Evolutionary conservation across 148 eudicot species (phyloP).

Genomic region (Nepenthes mirabilis): DNA sequence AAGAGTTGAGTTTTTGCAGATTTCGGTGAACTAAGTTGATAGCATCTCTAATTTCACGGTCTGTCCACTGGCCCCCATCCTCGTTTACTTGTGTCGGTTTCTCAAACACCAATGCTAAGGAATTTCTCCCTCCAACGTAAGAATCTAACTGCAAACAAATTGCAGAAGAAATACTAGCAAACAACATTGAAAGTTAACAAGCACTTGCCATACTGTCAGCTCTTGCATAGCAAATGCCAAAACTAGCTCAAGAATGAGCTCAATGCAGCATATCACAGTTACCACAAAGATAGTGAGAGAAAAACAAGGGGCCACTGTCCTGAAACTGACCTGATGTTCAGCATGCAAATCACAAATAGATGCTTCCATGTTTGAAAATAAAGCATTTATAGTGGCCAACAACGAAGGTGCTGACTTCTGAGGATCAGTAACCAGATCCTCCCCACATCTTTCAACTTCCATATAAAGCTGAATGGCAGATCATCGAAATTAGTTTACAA

Average conservation of each 20-base stretch:
- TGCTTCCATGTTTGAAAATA: slow-evolving; percentile 66
- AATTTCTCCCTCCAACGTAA: slow-evolving; percentile 39
- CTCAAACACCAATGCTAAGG: slow-evolving; percentile 38
- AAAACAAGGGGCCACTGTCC: too few relatives aligned
- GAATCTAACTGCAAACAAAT: slow-evolving; percentile 40
- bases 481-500: not conserved
- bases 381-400: slow-evolving; percentile 38
- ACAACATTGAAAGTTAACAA: not conserved
- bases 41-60: slow-evolving; percentile 62
- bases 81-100: slow-evolving; percentile 52
- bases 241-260: not conserved
- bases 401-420: slow-evolving; percentile 53
- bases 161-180: slow-evolving; percentile 1
- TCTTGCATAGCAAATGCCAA: not conserved
- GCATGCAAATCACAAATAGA: slow-evolving; percentile 60
- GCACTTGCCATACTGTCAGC: not conserved
- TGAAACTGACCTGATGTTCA: slow-evolving; percentile 38
- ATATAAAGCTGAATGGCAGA: slow-evolving; percentile 48
- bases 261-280: too few relatives aligned
- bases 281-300: too few relatives aligned
- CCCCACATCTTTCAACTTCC: slow-evolving; percentile 66
- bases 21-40: slow-evolving; percentile 53
- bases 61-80: slow-evolving; percentile 72
- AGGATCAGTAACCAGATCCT: slow-evolving; percentile 57
- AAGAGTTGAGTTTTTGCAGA: slow-evolving; percentile 61